A percentile compares a stretch with the other conserved stretches of the same genome.
These are phyloP conservation scores for Tillandsia leiboldiana DNA, from an alignment of 176 grass and related monocot genomes.

Conservation along the genomic window DNA sequence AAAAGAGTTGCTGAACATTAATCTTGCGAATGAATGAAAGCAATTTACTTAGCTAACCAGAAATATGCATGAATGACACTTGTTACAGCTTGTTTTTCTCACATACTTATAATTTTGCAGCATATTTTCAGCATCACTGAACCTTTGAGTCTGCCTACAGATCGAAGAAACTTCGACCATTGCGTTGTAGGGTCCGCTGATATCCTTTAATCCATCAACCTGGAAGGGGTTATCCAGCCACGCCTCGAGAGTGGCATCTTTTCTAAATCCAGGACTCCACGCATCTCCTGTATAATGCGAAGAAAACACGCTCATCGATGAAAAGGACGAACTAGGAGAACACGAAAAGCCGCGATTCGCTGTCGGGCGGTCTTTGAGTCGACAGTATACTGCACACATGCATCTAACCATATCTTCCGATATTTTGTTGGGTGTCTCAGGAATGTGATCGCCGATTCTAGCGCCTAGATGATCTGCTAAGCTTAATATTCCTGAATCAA, in stretches of 20 bases:
- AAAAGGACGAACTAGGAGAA: conserved; percentile 89
- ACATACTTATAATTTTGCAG: conserved; percentile 70
- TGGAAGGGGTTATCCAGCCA: conserved; percentile 37
- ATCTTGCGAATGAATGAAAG: neutral
- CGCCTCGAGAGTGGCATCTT: conserved; percentile 39
- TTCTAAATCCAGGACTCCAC: conserved; percentile 70
- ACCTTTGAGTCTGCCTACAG: conserved; percentile 44
- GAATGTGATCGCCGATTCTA: conserved; percentile 78
- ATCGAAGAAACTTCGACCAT: conserved; percentile 68
- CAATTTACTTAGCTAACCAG: no score
- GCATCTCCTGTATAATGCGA: conserved; percentile 46
- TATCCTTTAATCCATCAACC: conserved; percentile 31
- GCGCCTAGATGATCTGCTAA: conserved; percentile 92
- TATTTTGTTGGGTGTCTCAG: conserved; percentile 79
- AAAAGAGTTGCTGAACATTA: neutral
- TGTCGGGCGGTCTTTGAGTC: conserved; percentile 29
- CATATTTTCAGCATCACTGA: conserved; percentile 44
- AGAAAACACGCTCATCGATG: conserved; percentile 56
- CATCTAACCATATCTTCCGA: conserved; percentile 86
- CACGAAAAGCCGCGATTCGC: conserved; percentile 36
- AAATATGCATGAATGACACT: no score
- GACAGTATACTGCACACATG: conserved; percentile 70
- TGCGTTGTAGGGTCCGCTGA: conserved; percentile 54
- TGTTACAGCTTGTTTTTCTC: neutral
- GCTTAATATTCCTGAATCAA: conserved; percentile 38